Conservation (phyloP, 2,329 filamentous ascomycete genomes). For the Colletotrichum destructivum region DNA sequence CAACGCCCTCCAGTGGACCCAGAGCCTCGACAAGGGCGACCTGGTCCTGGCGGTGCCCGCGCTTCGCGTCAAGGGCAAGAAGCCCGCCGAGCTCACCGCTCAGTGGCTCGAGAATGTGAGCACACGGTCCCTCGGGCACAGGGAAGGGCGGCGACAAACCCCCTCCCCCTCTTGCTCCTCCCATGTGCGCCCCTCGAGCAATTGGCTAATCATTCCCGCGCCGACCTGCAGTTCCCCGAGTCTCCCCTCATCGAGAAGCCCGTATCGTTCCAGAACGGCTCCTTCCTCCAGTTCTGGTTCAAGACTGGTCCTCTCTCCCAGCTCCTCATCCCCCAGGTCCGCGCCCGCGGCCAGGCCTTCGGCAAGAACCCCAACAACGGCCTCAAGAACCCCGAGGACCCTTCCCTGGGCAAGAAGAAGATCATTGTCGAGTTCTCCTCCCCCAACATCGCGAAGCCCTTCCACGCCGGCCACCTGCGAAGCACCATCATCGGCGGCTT, state of each 20-base stretch:
- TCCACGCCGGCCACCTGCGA: constrained; percentile 83
- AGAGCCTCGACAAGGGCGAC: constrained; percentile 86
- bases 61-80: constrained; percentile 81
- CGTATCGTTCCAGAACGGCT: constrained; percentile 66
- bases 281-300: constrained; percentile 86
- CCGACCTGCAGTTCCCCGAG: constrained; percentile 74
- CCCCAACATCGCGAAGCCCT: constrained; percentile 89
- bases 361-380: constrained; percentile 76
- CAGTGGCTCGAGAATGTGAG: constrained; percentile 74
- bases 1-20: constrained; percentile 83
- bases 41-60: constrained; percentile 84
- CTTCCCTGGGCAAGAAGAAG: constrained; percentile 73
- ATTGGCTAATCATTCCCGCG: not conserved
- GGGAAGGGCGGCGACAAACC: no score
- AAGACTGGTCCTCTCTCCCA: constrained; percentile 76
- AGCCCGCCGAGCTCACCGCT: constrained; percentile 73
- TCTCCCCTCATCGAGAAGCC: constrained; percentile 82
- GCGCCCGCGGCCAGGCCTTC: constrained; percentile 72
- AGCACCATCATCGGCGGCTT: constrained; percentile 87
- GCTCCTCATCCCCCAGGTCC: constrained; percentile 79
- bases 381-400: constrained; percentile 73
- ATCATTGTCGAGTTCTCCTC: constrained; percentile 87
- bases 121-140: no score
- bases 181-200: not conserved
- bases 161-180: no score